Evolutionary conservation across 2,329 filamentous ascomycete species (phyloP).

Genomic region (Ilyonectria mors-panacis): DNA sequence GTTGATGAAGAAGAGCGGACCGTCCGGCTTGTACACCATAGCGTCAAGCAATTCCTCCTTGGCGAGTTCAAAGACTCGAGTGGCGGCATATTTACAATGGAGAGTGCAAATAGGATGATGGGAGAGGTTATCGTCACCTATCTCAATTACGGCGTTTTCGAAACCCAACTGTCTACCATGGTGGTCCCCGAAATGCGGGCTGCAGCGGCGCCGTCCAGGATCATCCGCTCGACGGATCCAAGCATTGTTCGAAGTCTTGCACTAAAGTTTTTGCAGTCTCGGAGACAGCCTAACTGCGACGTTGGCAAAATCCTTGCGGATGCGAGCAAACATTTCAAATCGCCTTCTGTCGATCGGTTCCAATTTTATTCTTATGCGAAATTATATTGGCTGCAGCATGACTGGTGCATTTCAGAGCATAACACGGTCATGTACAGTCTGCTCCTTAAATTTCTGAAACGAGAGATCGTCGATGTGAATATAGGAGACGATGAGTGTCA

Average conservation of each 20-base stretch:
- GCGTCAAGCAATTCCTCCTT: conserved; percentile 53
- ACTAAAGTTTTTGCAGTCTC: conserved; percentile 1
- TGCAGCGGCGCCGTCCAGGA: neutral
- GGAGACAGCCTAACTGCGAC: neutral
- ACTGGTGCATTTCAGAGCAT: neutral
- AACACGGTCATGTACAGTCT: neutral
- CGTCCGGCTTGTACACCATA: conserved; percentile 53
- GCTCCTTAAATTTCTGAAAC: neutral
- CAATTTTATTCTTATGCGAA: conserved; percentile 2
- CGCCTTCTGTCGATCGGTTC: neutral
- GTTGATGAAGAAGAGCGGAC: conserved; percentile 54
- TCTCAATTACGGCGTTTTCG: too few relatives aligned
- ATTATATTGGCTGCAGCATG: neutral
- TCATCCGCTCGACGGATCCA: neutral
- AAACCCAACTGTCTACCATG: too few relatives aligned
- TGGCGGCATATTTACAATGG: too few relatives aligned
- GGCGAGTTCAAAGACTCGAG: conserved; percentile 16
- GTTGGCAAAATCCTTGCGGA: neutral
- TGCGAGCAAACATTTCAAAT: neutral
- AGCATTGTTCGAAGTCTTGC: neutral
- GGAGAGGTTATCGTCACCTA: too few relatives aligned
- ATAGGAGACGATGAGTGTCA: neutral
- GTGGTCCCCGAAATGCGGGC: neutral
- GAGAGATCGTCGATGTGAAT: neutral
- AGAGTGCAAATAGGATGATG: too few relatives aligned